These are phyloP conservation scores for Pseudogymnoascus sp. DNA, from an alignment of 2,329 filamentous ascomycete genomes.

Conservation along the genomic window DNA sequence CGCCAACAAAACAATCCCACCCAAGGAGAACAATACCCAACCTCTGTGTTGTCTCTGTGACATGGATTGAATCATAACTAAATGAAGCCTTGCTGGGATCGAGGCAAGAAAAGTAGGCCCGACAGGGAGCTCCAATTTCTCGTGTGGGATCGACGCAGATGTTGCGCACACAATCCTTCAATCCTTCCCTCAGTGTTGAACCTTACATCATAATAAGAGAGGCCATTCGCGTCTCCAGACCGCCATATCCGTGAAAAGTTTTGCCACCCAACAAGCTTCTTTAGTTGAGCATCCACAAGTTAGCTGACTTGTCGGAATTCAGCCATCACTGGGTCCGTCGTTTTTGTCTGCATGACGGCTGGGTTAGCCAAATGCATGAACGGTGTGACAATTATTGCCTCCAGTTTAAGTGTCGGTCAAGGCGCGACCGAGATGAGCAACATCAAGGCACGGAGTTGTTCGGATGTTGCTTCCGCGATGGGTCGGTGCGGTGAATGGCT, in stretches of 20 bases:
- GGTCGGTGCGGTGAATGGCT: not conserved
- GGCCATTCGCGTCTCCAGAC: not conserved
- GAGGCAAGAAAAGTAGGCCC: not conserved
- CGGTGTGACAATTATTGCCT: slow-evolving; percentile 2
- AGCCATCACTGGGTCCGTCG: not conserved
- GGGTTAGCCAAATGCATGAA: not conserved
- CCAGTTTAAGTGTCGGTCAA: not conserved
- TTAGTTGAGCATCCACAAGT: not conserved
- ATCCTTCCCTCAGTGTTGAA: too few relatives aligned
- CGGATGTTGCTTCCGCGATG: not conserved
- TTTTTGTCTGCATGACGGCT: not conserved
- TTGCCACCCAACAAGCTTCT: slow-evolving; percentile 5
- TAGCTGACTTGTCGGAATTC: not conserved
- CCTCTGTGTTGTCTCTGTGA: not conserved
- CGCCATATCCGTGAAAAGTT: not conserved
- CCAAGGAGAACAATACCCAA: not conserved
- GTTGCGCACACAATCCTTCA: too few relatives aligned
- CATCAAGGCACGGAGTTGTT: not conserved
- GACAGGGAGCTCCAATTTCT: not conserved
- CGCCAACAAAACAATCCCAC: not conserved
- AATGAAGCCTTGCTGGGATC: not conserved
- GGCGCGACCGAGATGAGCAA: not conserved
- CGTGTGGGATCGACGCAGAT: too few relatives aligned
- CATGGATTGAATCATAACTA: not conserved
- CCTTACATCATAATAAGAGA: not conserved